These are phyloP conservation scores for Plectosphaerella plurivora DNA, from an alignment of 2,329 filamentous ascomycete genomes.

Conservation along the genomic window DNA sequence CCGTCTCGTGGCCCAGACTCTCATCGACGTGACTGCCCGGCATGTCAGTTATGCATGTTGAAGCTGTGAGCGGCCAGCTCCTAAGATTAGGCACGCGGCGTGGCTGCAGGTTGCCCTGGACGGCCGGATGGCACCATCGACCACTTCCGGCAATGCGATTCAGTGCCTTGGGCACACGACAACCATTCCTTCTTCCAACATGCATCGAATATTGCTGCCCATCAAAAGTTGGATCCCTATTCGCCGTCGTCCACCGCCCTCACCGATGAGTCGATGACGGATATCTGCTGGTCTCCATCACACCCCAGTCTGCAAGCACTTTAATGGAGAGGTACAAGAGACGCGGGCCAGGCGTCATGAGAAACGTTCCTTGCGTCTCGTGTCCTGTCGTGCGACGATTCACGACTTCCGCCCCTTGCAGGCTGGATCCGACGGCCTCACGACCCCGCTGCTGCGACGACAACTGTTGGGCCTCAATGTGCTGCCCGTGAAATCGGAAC, in stretches of 20 bases:
- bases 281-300: slow-evolving; percentile 1
- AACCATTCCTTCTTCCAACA: background rate
- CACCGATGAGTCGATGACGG: background rate
- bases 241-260: background rate
- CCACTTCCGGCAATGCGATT: background rate
- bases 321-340: slow-evolving; percentile 1
- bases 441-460: slow-evolving; percentile 2
- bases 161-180: slow-evolving; percentile 5
- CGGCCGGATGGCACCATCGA: background rate
- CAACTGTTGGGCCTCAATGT: background rate
- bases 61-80: background rate
- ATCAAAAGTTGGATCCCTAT: background rate
- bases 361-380: slow-evolving; percentile 6
- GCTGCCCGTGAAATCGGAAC: no score
- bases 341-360: background rate
- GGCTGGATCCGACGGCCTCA: background rate
- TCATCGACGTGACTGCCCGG: background rate
- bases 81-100: slow-evolving; percentile 1
- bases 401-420: background rate
- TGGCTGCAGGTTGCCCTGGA: background rate
- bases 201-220: background rate
- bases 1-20: background rate
- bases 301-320: slow-evolving; percentile 6
- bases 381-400: slow-evolving; percentile 10
- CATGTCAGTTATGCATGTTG: background rate